Evolutionary conservation across 768 basidiomycete genomes (phyloP), one percentile per base, ranked within the genome.

Genomic region (Austroboletus eburneus): DNA sequence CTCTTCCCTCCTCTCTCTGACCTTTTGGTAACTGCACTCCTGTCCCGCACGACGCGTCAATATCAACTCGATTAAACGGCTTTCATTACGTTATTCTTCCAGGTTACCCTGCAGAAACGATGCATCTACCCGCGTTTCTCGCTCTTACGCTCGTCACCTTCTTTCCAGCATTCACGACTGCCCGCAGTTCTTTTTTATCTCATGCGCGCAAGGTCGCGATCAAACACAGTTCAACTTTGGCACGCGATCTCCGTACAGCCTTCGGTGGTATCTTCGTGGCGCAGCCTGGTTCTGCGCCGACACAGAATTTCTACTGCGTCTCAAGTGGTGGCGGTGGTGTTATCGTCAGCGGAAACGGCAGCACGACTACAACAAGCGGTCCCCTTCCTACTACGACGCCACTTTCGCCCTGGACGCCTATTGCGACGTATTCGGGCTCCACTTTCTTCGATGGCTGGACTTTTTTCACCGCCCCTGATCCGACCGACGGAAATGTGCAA

Each of bases 361-460:
- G 62, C 17, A 63, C 59, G 9, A 50, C 61, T 6, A 58, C 62
- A 20, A 40, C 58, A 39, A 53, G 42, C 30, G 30, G 57, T 10
- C 49, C 61, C 27, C 55, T 35, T 3, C 54, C 61, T 2, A 13
- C 61, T 18, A 42, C 42, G 1, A 54, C 57, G 22, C 47, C 71
- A 4, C 62, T 72, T 32, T 82, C 81, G 3, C 70, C 75, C 18
- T 85, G 81, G 82, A 78, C 77, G 44, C 68, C 85, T 39, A 66
- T 70, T 16, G 75, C 82, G 54, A 70, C 71, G 14, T 82, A 85
- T 64, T 65, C 74, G 40, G 91, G 90, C 17, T 70, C 68, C 39
- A 74, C 72, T 34, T 96, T 96, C 72, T 95, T 93, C 51, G 71
- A 87, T 58, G 85, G 82, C 39, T 94, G 86, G 85, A 61, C 77